Conservation (phyloP, 306 rosid genomes). For the Quercus dentata region DNA sequence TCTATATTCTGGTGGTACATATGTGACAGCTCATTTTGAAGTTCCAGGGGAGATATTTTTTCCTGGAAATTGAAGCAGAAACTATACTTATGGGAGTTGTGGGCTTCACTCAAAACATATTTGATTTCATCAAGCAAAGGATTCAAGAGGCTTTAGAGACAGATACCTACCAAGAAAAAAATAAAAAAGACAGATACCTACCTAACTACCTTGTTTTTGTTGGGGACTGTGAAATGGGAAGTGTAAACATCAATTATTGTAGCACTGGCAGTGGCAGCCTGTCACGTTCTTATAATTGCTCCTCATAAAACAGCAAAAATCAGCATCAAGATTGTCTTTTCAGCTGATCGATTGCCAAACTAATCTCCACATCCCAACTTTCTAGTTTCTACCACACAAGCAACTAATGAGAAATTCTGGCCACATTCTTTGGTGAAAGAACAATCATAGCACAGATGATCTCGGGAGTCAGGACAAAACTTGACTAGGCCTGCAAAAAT, state of each 20-base stretch:
- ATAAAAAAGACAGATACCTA: constrained; percentile 22
- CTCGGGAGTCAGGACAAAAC: no score
- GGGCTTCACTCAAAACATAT: constrained; percentile 80
- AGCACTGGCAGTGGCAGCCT: constrained; percentile 41
- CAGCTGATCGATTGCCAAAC: no score
- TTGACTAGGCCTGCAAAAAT: no score
- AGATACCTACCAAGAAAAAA: no score
- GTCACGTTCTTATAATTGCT: constrained; percentile 31
- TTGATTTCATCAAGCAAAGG: constrained; percentile 78
- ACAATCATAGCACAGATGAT: no score
- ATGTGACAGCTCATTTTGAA: constrained; percentile 89
- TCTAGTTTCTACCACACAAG: no score
- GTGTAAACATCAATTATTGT: constrained; percentile 90
- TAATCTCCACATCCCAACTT: no score
- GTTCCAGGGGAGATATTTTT: constrained; percentile 93
- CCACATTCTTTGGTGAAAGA: no score
- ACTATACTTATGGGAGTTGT: constrained; percentile 89
- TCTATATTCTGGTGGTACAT: constrained; percentile 65
- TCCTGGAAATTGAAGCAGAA: constrained; percentile 89
- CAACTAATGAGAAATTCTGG: no score
- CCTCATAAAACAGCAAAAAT: constrained; percentile 43
- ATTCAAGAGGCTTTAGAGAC: constrained; percentile 82
- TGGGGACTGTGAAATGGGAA: constrained; percentile 81
- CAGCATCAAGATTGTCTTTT: constrained; percentile 76
- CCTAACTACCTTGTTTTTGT: constrained; percentile 35